Percentiles rank a stretch among this genome's conserved stretches.
phyloP scores from a whole-genome alignment of 2,329 filamentous ascomycete genomes.

The Xylaria multiplex region DNA sequence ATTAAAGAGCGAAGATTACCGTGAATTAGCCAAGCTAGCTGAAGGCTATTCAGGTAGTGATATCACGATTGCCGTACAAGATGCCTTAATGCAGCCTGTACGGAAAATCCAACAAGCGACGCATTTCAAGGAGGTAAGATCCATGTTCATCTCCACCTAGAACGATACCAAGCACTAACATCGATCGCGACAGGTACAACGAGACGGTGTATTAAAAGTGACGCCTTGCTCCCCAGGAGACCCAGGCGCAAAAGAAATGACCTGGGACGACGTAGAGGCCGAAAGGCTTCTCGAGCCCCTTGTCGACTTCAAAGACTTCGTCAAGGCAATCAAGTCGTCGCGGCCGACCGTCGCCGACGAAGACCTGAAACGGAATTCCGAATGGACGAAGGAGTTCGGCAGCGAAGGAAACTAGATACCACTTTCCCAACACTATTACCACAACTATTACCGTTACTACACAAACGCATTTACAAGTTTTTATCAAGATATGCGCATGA shows the following conservation, averaged over 20 bases:
- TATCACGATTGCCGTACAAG: constrained; percentile 94
- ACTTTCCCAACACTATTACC: too few relatives aligned
- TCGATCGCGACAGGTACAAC: constrained; percentile 66
- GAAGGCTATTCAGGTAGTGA: constrained; percentile 97
- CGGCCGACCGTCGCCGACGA: constrained; percentile 90
- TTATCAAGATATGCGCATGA: not conserved
- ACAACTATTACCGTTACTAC: not conserved
- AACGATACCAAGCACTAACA: constrained; percentile 12
- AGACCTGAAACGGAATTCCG: constrained; percentile 83
- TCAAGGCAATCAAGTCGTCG: constrained; percentile 88
- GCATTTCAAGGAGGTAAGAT: constrained; percentile 88
- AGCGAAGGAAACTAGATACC: constrained; percentile 74
- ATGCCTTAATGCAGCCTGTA: constrained; percentile 96
- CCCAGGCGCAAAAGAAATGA: constrained; percentile 87
- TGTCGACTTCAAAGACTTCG: constrained; percentile 89
- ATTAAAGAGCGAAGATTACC: constrained; percentile 80
- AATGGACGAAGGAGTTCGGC: constrained; percentile 97
- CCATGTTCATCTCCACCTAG: not conserved
- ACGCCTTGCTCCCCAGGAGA: constrained; percentile 97
- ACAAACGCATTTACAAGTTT: constrained; percentile 9
- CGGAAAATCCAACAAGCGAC: constrained; percentile 97
- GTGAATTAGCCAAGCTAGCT: constrained; percentile 79
- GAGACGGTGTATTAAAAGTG: constrained; percentile 73
- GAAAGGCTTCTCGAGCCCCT: constrained; percentile 88
- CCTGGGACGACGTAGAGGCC: constrained; percentile 86